These are phyloP conservation scores for Penicillium canescens DNA, from an alignment of 495 filamentous ascomycete genomes.

Conservation along the genomic window DNA sequence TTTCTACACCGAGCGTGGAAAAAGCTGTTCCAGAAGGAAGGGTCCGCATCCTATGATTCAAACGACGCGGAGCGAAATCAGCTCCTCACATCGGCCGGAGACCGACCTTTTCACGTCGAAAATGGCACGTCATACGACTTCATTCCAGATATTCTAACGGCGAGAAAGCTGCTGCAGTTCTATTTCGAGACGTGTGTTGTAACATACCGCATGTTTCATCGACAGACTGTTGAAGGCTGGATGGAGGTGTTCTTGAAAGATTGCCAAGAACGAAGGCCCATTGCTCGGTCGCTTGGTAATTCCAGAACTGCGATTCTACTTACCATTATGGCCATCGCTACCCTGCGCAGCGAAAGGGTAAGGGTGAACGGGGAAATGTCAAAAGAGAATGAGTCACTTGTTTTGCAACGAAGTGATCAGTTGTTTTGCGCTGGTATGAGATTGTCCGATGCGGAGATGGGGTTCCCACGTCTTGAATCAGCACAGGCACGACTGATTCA, in stretches of 20 bases:
- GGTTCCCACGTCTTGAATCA: conserved; percentile 23
- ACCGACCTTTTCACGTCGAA: no score
- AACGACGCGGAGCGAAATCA: no score
- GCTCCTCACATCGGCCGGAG: no score
- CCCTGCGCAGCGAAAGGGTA: conserved; percentile 10
- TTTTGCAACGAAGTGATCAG: no score
- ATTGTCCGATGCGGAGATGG: conserved; percentile 16
- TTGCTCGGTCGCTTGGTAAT: conserved; percentile 8
- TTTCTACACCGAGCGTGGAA: conserved; percentile 26
- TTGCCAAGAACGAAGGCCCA: background rate
- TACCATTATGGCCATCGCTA: conserved; percentile 20
- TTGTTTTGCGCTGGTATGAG: conserved; percentile 5
- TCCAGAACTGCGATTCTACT: conserved; percentile 16
- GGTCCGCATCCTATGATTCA: background rate
- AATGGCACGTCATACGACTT: background rate
- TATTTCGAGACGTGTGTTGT: conserved; percentile 25
- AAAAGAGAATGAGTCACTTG: no score
- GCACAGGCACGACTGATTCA: conserved; percentile 25
- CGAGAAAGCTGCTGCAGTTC: conserved; percentile 9
- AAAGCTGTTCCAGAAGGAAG: conserved; percentile 15
- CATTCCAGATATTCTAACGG: conserved; percentile 7
- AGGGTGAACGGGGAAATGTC: no score
- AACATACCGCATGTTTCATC: conserved; percentile 22
- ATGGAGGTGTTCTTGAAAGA: conserved; percentile 13
- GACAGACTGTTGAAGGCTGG: conserved; percentile 19